Evolutionary conservation across 2,329 filamentous ascomycete species (phyloP).

Genomic region (Colletotrichum chlorophyti): DNA sequence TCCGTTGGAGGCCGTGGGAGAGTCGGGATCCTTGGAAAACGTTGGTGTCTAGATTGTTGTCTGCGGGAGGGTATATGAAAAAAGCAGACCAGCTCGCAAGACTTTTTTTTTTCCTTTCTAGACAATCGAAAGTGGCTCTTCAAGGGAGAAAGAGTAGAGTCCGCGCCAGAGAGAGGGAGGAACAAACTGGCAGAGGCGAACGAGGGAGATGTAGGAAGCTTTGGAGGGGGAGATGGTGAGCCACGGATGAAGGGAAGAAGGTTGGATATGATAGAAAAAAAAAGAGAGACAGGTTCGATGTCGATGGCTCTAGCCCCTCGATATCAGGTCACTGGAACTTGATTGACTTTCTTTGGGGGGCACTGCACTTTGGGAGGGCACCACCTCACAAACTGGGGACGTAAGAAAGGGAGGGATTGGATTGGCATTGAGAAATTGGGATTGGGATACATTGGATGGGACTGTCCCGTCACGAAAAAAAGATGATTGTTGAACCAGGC

Average conservation of each 20-base stretch:
- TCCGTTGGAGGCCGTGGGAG: slow-evolving; percentile 23
- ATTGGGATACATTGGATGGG: slow-evolving; percentile 19
- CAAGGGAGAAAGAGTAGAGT: slow-evolving; percentile 25
- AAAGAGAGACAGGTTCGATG: slow-evolving; percentile 10
- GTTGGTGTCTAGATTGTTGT: slow-evolving; percentile 6
- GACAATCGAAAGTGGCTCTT: slow-evolving; percentile 20
- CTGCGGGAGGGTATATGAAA: slow-evolving; percentile 23
- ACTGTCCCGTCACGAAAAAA: slow-evolving; percentile 25
- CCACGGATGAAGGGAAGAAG: slow-evolving; percentile 29
- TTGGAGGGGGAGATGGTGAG: slow-evolving; percentile 13
- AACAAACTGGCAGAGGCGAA: slow-evolving; percentile 22
- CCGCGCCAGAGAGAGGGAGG: slow-evolving; percentile 28
- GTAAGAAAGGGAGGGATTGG: slow-evolving; percentile 19
- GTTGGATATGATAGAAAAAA: slow-evolving; percentile 28
- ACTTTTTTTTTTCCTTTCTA: slow-evolving; percentile 10
- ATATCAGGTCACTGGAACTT: slow-evolving; percentile 28
- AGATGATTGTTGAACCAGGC: slow-evolving; percentile 31
- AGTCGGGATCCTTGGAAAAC: slow-evolving; percentile 7
- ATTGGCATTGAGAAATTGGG: too few species aligned
- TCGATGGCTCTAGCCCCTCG: slow-evolving; percentile 27
- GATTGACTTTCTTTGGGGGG: slow-evolving; percentile 30
- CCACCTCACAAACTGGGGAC: slow-evolving; percentile 5
- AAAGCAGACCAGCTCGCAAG: slow-evolving; percentile 26
- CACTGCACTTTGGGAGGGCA: slow-evolving; percentile 20
- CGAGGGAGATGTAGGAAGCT: slow-evolving; percentile 25